Evolutionary conservation across 2,329 filamentous ascomycete species (phyloP), one percentile per base, ranked within the genome.

Genomic region (Claviceps quebecensis): DNA sequence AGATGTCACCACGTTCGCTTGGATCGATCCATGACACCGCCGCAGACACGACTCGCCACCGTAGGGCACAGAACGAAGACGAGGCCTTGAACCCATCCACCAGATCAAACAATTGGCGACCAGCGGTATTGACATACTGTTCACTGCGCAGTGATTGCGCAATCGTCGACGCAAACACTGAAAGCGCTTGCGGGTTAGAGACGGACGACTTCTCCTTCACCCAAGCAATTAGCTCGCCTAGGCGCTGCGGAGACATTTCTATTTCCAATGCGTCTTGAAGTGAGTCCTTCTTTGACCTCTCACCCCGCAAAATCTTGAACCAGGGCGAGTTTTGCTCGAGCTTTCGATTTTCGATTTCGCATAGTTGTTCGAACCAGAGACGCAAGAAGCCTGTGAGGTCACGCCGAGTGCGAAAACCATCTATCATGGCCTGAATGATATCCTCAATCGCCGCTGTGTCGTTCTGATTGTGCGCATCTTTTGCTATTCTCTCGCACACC

Each of bases 381-480:
- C 67, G 67, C 53, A 77, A 53, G 52, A 77, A 77, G 5, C 66
- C 63, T 0, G 71, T 60, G 13, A 76, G 59, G 51, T 71, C 69
- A 49, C 72, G 70, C 11, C 65, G 67, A 5, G 63, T 69, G 7
- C 67, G 68, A 55, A 70, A 75, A 0, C 73, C 72, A 49, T 68
- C 61, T 2, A 70, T 67, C 19, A 77, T 66, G 1, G 69, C 62
- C 2, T 65, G 62, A 3, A 76, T 63, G 4, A 75, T 68, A 11
- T 65, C 59, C 4, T 60, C 58, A 34, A 65, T 61, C 9, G 58
- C 55, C 5, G 57, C 55, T 1, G 55, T 38, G 13, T 64, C 56
- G 4, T 52, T 45, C 1, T 58, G 55, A 5, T 49, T 49, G 1
- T 61, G 51, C 8, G 55, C 56, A 19, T 55, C 23, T 1, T 55